These are phyloP conservation scores for Ophioceras dolichostomum DNA, from an alignment of 2,329 filamentous ascomycete species.

Conservation along the genomic window DNA sequence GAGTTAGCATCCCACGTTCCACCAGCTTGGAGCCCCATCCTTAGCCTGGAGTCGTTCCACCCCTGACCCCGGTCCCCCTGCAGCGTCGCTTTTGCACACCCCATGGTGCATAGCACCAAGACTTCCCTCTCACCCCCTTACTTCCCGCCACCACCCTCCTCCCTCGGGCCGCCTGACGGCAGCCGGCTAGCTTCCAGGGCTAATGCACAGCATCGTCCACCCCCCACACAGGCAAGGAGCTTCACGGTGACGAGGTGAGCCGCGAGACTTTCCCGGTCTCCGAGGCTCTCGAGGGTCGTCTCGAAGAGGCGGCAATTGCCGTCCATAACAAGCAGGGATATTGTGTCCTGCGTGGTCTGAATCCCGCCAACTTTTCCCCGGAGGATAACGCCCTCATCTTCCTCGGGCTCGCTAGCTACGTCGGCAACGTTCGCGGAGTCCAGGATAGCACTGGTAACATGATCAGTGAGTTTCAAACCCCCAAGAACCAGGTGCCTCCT, in stretches of 20 bases:
- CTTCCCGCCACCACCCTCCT: no score
- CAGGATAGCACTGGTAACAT: constrained; percentile 36
- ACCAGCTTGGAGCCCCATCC: no score
- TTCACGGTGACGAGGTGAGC: constrained; percentile 24
- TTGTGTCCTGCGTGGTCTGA: constrained; percentile 40
- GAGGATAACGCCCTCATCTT: constrained; percentile 44
- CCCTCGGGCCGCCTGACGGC: no score
- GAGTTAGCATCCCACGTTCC: no score
- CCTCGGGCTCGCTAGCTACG: constrained; percentile 41
- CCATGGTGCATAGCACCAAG: no score
- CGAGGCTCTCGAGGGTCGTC: constrained; percentile 15
- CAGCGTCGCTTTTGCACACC: no score
- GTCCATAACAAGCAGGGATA: constrained; percentile 35
- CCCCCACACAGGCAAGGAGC: constrained; percentile 10
- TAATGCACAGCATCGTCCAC: no score
- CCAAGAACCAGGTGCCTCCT: background rate
- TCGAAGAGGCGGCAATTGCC: constrained; percentile 19
- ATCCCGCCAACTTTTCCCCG: constrained; percentile 29
- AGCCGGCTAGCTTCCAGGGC: no score
- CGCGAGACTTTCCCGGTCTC: constrained; percentile 27
- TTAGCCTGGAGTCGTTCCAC: no score
- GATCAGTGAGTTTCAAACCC: constrained; percentile 23
- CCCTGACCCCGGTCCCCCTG: no score
- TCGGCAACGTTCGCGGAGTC: constrained; percentile 39
- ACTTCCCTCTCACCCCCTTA: no score